Evolutionary conservation across 73 alveolate species (phyloP).

Genomic region (Tetrahymena malaccensis): DNA sequence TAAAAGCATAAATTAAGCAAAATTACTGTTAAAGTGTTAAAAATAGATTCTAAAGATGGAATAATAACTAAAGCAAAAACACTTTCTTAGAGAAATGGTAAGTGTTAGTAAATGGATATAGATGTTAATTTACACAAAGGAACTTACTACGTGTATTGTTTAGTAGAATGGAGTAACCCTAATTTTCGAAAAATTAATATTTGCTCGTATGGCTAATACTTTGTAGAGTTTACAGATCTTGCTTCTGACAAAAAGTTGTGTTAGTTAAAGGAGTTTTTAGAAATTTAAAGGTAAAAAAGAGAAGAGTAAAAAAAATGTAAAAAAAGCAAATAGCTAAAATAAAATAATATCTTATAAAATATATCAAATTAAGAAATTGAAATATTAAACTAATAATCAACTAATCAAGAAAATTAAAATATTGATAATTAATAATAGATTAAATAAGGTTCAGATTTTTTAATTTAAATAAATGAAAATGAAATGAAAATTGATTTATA

Average conservation of each 20-base stretch:
- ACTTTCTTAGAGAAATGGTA: background rate
- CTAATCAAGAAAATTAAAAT: no score
- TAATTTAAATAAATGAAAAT: background rate
- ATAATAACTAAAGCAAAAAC: background rate
- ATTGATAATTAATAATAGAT: no score
- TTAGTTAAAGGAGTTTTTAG: background rate
- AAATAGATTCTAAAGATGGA: background rate
- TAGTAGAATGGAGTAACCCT: background rate
- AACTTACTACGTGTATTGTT: background rate
- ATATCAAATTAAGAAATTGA: background rate
- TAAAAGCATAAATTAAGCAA: background rate
- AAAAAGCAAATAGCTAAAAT: background rate
- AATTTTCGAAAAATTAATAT: background rate
- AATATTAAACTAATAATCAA: no score
- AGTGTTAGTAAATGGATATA: background rate
- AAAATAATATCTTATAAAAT: background rate
- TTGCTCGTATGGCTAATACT: background rate
- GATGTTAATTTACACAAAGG: background rate
- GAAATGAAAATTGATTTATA: no score
- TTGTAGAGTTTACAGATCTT: background rate
- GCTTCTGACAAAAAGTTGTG: background rate
- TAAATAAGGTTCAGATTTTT: background rate
- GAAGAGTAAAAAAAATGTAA: background rate
- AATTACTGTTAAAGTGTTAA: background rate
- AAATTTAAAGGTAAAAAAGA: background rate